Conservation (phyloP, 2,329 filamentous ascomycete species). For the Decorospora gaudefroyi region DNA sequence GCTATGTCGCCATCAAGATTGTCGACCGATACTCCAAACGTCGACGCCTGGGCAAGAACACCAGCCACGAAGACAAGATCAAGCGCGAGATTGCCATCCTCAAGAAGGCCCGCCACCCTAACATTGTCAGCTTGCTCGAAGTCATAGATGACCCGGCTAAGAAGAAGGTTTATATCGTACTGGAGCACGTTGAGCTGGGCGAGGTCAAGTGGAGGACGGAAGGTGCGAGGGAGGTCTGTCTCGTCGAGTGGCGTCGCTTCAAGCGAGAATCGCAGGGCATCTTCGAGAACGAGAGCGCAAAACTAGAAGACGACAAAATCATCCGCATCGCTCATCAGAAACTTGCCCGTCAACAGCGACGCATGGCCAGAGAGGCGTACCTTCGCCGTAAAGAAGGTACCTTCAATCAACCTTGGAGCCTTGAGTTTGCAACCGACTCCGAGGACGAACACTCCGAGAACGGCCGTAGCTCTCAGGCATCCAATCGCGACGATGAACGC, state of each 20-base stretch:
- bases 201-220: constrained; percentile 94
- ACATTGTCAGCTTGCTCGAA: constrained; percentile 92
- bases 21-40: constrained; percentile 95
- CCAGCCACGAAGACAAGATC: constrained; percentile 76
- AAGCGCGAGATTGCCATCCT: constrained; percentile 97
- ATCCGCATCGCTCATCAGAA: constrained; percentile 40
- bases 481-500: constrained; percentile 25
- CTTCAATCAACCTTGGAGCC: constrained; percentile 75
- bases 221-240: constrained; percentile 79
- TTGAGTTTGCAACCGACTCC: constrained; percentile 73
- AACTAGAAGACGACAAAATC: constrained; percentile 53
- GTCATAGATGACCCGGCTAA: constrained; percentile 96
- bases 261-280: constrained; percentile 67
- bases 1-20: constrained; percentile 96
- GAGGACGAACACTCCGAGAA: constrained; percentile 54
- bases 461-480: constrained; percentile 34
- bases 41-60: constrained; percentile 77
- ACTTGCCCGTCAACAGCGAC: constrained; percentile 53
- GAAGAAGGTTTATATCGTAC: constrained; percentile 97
- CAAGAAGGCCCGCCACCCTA: constrained; percentile 97
- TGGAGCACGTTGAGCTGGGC: constrained; percentile 92
- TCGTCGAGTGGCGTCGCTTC: constrained; percentile 79
- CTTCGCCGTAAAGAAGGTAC: constrained; percentile 35
- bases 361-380: constrained; percentile 45
- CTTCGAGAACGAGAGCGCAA: constrained; percentile 50